Evolutionary conservation across 306 rosid species (phyloP), one percentile per base, ranked within the genome.

Genomic region (Cajanus cajan): DNA sequence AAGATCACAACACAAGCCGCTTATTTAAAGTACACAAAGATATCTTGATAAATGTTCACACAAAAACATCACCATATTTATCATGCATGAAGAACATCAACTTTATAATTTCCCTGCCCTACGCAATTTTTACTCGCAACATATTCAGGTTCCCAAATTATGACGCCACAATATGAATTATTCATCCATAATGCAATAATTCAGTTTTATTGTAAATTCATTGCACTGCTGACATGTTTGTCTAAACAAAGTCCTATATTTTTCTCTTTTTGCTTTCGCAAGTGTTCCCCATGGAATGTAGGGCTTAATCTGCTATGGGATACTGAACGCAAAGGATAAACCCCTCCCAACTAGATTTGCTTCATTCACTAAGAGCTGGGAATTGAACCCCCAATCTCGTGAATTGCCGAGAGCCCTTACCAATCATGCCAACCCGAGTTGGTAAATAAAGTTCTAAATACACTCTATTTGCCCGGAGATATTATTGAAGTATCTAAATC

Each of bases 1-100:
- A 78, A 82, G 18, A 48, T 51, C 7, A 68, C 47, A 84, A 67
- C 70, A 65, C 45, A 83, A 71, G 36, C 78, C 75, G 44, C 54
- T 62, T 7, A 19, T 64, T 69, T 16, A 3, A 58, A 59, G 41
- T 40, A 36, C 61, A 43, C 63, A 52, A 51, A 55, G 34, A 39
- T 28, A 28, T 28, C 31, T n/a, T 21, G 36, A 43, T 15, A 51
- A 39, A 59, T 57, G 37, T 52, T 11, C 31, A 28, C 76, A 61
- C 47, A 52, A 51, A 41, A 67, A 8, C 68, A 68, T 25, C 39
- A 21, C 66, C 43, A 54, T 50, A 70, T 9, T 54, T 47, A 25
- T 50, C 34, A 77, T 61, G 59, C 82, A 73, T 61, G 76, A 70
- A 55, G 40, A 24, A 63, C 16, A 44, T 47, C 63, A 55, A 8